A percentile compares a stretch with the other conserved stretches of the same genome.
Evolutionary conservation across 805 yeast species (phyloP).

Genomic region (Limtongia smithiae): DNA sequence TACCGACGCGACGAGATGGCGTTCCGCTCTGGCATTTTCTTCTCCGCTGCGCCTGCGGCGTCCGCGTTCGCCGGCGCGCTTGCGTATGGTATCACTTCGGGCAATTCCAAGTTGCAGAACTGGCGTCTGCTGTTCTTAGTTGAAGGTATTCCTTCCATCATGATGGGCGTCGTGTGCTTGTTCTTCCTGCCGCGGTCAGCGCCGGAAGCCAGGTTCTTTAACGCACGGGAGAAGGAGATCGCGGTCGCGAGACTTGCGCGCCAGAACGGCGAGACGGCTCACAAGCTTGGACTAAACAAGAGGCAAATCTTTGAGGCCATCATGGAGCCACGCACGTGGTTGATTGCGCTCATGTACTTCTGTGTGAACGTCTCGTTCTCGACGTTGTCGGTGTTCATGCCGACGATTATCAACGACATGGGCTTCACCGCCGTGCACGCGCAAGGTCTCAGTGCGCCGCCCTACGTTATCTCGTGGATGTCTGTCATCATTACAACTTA

Average conservation of each 20-base stretch:
- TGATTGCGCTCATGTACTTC: conserved; percentile 28
- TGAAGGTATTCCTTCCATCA: conserved; percentile 42
- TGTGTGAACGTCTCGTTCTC: conserved; percentile 33
- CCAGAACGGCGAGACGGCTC: not conserved
- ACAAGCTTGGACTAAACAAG: conserved; percentile 17
- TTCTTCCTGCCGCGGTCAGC: conserved; percentile 4
- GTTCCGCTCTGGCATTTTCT: conserved; percentile 40
- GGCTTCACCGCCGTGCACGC: conserved; percentile 43
- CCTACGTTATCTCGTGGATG: conserved; percentile 36
- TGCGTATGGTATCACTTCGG: conserved; percentile 40
- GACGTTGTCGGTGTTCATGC: conserved; percentile 49
- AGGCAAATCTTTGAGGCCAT: not conserved
- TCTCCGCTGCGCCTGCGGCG: conserved; percentile 38
- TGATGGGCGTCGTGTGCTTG: conserved; percentile 34
- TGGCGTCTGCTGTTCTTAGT: conserved; percentile 46
- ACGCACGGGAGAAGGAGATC: conserved; percentile 19
- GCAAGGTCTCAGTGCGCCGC: conserved; percentile 48
- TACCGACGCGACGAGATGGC: conserved; percentile 41
- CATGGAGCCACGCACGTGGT: conserved; percentile 4
- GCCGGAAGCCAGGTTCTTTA: conserved; percentile 1
- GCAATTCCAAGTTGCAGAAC: conserved; percentile 40
- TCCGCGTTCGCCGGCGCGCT: conserved; percentile 44
- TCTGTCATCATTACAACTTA: not conserved
- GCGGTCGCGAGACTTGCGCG: conserved; percentile 20
- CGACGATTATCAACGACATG: conserved; percentile 45